Evolutionary conservation across 306 rosid genomes (phyloP).

Genomic region (Quercus suber): DNA sequence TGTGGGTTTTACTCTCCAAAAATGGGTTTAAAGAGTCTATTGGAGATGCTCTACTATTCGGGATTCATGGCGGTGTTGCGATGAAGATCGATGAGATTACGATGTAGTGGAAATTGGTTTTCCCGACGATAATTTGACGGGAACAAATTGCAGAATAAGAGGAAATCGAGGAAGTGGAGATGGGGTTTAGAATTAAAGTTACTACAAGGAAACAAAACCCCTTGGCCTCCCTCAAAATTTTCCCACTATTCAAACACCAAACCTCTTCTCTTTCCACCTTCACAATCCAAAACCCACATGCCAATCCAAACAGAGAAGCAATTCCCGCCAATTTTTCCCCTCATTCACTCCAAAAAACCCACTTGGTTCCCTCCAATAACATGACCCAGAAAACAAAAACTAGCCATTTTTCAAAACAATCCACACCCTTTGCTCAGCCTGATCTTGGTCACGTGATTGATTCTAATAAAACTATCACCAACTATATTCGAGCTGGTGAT

Average conservation of each 20-base stretch:
- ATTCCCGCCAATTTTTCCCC: slow-evolving; percentile 8
- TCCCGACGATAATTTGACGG: slow-evolving; percentile 33
- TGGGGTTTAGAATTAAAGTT: background rate
- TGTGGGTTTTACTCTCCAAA: too few species aligned
- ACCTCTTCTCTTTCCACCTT: slow-evolving; percentile 11
- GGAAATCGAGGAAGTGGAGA: slow-evolving; percentile 28
- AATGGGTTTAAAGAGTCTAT: too few species aligned
- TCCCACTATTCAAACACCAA: slow-evolving; percentile 12
- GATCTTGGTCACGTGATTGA: slow-evolving; percentile 24
- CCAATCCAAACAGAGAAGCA: slow-evolving; percentile 12
- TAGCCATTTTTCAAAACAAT: background rate
- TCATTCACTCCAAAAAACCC: slow-evolving; percentile 19
- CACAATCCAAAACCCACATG: slow-evolving; percentile 12
- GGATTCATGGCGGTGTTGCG: slow-evolving; percentile 68
- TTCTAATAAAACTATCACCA: slow-evolving; percentile 59
- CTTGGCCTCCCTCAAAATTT: slow-evolving; percentile 5
- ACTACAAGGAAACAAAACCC: background rate
- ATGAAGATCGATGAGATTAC: slow-evolving; percentile 23
- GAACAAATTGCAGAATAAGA: slow-evolving; percentile 41
- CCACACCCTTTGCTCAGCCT: slow-evolving; percentile 15
- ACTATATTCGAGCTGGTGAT: slow-evolving; percentile 48
- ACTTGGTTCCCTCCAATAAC: slow-evolving; percentile 25
- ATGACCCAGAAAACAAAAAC: background rate
- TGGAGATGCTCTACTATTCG: slow-evolving; percentile 54
- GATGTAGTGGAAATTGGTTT: background rate